These are phyloP conservation scores for Penicillium alfredii DNA, from an alignment of 495 filamentous ascomycete genomes.

Conservation along the genomic window DNA sequence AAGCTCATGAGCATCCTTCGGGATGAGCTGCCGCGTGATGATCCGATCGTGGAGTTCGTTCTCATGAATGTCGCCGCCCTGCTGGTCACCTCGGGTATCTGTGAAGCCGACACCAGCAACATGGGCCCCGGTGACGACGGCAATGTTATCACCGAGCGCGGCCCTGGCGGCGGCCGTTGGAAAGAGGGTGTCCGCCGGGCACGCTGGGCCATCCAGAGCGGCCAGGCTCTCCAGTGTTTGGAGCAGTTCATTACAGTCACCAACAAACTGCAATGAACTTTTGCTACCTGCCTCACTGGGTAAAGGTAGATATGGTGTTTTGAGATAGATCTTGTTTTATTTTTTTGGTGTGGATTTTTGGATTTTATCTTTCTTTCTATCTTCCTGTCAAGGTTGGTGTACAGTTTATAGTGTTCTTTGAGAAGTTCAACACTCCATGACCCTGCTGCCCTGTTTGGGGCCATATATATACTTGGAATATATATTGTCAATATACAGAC, in stretches of 20 bases:
- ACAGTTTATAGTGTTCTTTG: no score
- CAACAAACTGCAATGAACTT: conserved; percentile 30
- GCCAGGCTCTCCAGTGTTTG: conserved; percentile 71
- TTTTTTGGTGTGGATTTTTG: no score
- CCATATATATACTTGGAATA: no score
- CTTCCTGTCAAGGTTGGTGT: no score
- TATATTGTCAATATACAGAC: no score
- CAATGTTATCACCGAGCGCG: conserved; percentile 67
- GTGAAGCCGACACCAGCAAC: conserved; percentile 69
- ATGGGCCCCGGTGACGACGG: conserved; percentile 72
- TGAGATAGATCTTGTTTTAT: background rate
- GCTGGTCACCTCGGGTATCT: conserved; percentile 76
- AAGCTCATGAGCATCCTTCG: conserved; percentile 74
- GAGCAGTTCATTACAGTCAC: conserved; percentile 59
- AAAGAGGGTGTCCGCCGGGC: conserved; percentile 86
- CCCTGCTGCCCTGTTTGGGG: no score
- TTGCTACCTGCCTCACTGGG: background rate
- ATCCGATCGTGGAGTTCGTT: conserved; percentile 90
- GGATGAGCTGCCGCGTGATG: conserved; percentile 61
- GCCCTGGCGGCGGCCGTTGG: conserved; percentile 82
- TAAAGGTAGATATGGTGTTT: background rate
- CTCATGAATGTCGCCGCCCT: conserved; percentile 88
- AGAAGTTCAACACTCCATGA: no score
- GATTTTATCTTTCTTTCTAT: no score
- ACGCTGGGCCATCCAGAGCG: conserved; percentile 75